Base-by-base conservation (phyloP, 148 eudicot genomes). In the Heliamphora exappendiculata region DNA sequence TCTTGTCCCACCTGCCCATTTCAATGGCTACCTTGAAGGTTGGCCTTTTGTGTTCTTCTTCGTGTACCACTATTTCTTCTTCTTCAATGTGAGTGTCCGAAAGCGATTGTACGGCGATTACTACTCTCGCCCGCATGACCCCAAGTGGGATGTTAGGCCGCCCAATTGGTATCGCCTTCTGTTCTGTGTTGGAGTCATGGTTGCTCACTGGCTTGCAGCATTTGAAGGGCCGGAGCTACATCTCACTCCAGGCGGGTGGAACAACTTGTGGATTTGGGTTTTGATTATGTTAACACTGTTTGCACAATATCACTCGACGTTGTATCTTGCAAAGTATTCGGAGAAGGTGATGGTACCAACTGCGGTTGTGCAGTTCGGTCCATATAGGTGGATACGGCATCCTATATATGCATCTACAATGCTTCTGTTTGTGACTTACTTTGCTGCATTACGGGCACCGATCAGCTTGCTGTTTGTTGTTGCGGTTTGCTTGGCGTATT, bases 371-470 rank as follows among this genome's bases (percentile, higher is more conserved):
- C 89, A 86, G 71, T 90, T 91, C 81, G 97, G 98, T 29, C 95
- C 98, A 0, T 91, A 85, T 78, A 82, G 93, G 74, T 89, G 90
- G 89, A 91, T 94, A 49, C 89, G 97, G 31, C 98, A 94, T 77
- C 97, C 98, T 13, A 87, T 94, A 78, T 94, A 94, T 80, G 93
- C 97, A 10, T 92, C 98, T 1, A 94, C 93, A 0, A 88, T 90
- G 89, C 89, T 91, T 70, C 73, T 94, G 84, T 89, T 91, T 79
- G 79, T 83, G 64, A 66, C 91, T 0, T 91, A 91, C 78, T 91
- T 83, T 67, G 78, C 75, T n/a, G 93, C 98, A 20, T 78, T 94
- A 4, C 81, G 91, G 41, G 98, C 98, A 36, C 98, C 98, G 7
- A 26, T 90, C 64, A 94, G 91, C 76, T 82, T 82, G 14, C 80